Conservation (phyloP, 1,139 yeast species). For the Debaryomyces singareniensis region DNA sequence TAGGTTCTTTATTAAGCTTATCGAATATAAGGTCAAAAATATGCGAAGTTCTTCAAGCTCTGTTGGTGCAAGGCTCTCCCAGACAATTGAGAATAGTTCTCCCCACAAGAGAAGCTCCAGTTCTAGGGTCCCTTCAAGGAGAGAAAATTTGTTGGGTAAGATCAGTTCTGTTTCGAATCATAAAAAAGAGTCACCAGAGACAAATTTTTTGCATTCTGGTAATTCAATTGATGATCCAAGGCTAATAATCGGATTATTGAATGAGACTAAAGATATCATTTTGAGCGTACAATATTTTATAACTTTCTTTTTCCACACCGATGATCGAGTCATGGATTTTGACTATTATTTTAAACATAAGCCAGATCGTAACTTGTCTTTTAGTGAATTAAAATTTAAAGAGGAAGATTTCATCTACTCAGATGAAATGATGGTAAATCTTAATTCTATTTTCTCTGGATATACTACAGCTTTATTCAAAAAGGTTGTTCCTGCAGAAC, state of each 20-base stretch:
- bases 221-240: slow-evolving; percentile 27
- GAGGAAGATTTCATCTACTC: slow-evolving; percentile 38
- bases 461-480: slow-evolving; percentile 31
- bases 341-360: slow-evolving; percentile 24
- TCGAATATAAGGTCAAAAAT: no score
- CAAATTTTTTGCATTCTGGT: not conserved
- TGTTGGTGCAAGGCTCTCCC: slow-evolving; percentile 5
- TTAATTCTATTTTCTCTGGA: slow-evolving; percentile 53
- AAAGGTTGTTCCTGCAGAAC: slow-evolving; percentile 31
- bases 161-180: not conserved
- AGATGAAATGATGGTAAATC: slow-evolving; percentile 43
- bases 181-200: slow-evolving; percentile 1
- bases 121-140: slow-evolving; percentile 24
- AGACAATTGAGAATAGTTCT: slow-evolving; percentile 9
- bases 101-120: slow-evolving; percentile 27
- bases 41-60: slow-evolving; percentile 7
- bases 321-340: slow-evolving; percentile 43
- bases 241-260: slow-evolving; percentile 36
- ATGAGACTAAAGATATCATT: slow-evolving; percentile 30
- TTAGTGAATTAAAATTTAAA: slow-evolving; percentile 14
- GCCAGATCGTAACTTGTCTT: slow-evolving; percentile 12
- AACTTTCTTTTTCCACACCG: slow-evolving; percentile 60
- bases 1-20: no score
- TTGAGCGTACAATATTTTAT: slow-evolving; percentile 58
- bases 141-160: slow-evolving; percentile 11